Evolutionary conservation across 805 yeast genomes (phyloP).

Genomic region (Saturnispora hagleri): DNA sequence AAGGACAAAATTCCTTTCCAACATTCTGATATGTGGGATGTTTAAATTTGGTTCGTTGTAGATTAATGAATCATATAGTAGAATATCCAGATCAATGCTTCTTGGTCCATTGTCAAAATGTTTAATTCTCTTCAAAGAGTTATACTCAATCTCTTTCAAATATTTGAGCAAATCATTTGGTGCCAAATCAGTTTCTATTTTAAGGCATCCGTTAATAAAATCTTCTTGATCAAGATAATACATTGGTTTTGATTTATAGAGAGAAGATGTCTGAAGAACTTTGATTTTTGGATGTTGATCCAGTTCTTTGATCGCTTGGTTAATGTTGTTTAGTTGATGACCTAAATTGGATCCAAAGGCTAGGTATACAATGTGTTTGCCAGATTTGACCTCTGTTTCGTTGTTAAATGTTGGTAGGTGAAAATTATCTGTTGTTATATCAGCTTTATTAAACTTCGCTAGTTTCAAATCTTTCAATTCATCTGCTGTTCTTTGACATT

Average conservation of each 20-base stretch:
- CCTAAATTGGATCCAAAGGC: slow-evolving; percentile 92
- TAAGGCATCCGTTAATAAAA: slow-evolving; percentile 77
- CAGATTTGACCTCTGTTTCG: slow-evolving; percentile 12
- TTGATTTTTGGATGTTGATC: slow-evolving; percentile 27
- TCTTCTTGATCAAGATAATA: slow-evolving; percentile 70
- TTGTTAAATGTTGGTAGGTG: slow-evolving; percentile 24
- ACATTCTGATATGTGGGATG: slow-evolving; percentile 82
- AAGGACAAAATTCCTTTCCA: slow-evolving; percentile 83
- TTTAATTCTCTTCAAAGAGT: slow-evolving; percentile 61
- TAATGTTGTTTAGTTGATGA: slow-evolving; percentile 53
- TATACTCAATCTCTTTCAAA: slow-evolving; percentile 72
- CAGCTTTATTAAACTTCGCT: slow-evolving; percentile 17
- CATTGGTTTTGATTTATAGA: slow-evolving; percentile 91
- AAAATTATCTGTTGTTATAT: slow-evolving; percentile 14
- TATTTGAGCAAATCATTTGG: slow-evolving; percentile 57
- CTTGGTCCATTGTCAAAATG: slow-evolving; percentile 87
- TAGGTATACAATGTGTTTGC: slow-evolving; percentile 49
- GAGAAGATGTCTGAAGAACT: slow-evolving; percentile 58
- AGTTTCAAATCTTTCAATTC: slow-evolving; percentile 27
- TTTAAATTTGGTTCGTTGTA: slow-evolving; percentile 50
- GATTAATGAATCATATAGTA: slow-evolving; percentile 55
- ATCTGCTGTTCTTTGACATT: slow-evolving; percentile 40
- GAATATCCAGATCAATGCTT: slow-evolving; percentile 78
- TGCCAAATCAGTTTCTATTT: slow-evolving; percentile 46
- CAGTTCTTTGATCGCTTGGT: slow-evolving; percentile 42